Percentiles rank a stretch among this genome's conserved stretches.
These are phyloP conservation scores for Acmispon strigosus DNA, from an alignment of 306 rosid genomes.

Conservation along the genomic window DNA sequence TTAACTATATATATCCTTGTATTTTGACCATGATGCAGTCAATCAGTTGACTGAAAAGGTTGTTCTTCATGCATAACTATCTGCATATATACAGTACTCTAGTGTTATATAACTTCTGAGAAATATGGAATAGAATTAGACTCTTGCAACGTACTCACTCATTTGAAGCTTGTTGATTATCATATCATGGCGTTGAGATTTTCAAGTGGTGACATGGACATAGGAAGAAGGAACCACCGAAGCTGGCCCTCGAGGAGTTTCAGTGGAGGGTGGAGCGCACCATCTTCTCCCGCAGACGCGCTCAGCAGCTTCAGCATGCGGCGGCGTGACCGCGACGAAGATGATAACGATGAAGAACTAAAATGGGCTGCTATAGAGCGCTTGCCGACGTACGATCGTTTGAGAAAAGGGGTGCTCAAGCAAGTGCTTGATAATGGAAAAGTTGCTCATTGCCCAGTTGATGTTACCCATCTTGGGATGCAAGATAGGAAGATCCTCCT, in stretches of 20 bases:
- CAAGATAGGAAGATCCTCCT: conserved; percentile 46
- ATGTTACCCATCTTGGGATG: conserved; percentile 36
- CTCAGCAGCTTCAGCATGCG: conserved; percentile 26
- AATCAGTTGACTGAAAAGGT: too few species aligned
- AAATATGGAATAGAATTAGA: too few species aligned
- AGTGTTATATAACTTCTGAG: too few species aligned
- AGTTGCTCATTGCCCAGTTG: conserved; percentile 27
- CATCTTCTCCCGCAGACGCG: conserved; percentile 33
- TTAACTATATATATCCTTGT: too few species aligned
- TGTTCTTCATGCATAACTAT: too few species aligned
- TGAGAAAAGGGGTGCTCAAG: conserved; percentile 47
- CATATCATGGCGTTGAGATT: conserved; percentile 29
- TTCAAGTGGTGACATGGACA: conserved; percentile 17
- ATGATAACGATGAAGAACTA: conserved; percentile 50
- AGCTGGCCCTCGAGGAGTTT: conserved; percentile 34
- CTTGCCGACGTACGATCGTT: conserved; percentile 54
- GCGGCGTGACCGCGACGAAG: conserved; percentile 3
- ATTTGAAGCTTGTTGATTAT: too few species aligned
- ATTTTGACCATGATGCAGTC: too few species aligned
- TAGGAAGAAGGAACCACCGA: conserved; percentile 19
- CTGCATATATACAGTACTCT: too few species aligned
- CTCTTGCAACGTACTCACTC: too few species aligned
- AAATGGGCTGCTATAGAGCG: conserved; percentile 68
- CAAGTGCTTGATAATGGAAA: conserved; percentile 38
- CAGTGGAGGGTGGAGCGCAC: conserved; percentile 25